A percentile compares a stretch with the other conserved stretches of the same genome.
phyloP scores from a whole-genome alignment of 169 alveolate genomes.

The Plasmodium malariae region DNA sequence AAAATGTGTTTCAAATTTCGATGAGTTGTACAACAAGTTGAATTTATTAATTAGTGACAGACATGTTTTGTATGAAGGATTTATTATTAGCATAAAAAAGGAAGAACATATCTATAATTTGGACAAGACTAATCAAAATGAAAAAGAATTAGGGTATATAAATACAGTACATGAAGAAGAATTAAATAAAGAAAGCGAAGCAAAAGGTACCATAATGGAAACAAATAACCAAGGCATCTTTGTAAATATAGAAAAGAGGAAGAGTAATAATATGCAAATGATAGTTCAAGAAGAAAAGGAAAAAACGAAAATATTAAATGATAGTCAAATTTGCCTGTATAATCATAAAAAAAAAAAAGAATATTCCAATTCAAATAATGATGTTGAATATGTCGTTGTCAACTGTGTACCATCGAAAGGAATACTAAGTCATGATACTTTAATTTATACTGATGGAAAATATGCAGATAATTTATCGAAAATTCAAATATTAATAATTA shows the following conservation, averaged over 20 bases:
- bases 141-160: neutral
- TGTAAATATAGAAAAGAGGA: neutral
- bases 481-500: constrained; percentile 58
- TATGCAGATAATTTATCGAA: constrained; percentile 51
- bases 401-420: constrained; percentile 60
- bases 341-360: neutral
- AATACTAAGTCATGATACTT: constrained; percentile 38
- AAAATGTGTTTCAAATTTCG: constrained; percentile 8
- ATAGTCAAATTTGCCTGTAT: neutral
- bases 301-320: neutral
- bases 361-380: neutral
- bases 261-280: too few relatives aligned
- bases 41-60: constrained; percentile 28
- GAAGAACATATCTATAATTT: too few relatives aligned
- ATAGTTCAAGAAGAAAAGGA: too few relatives aligned
- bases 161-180: neutral
- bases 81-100: constrained; percentile 19
- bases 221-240: neutral
- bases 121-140: neutral
- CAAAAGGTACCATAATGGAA: neutral
- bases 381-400: constrained; percentile 24
- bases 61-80: constrained; percentile 49
- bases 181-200: too few relatives aligned
- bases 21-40: constrained; percentile 13
- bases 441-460: constrained; percentile 73